phyloP scores from a whole-genome alignment of 805 yeast genomes.

The Hanseniaspora singularis region DNA sequence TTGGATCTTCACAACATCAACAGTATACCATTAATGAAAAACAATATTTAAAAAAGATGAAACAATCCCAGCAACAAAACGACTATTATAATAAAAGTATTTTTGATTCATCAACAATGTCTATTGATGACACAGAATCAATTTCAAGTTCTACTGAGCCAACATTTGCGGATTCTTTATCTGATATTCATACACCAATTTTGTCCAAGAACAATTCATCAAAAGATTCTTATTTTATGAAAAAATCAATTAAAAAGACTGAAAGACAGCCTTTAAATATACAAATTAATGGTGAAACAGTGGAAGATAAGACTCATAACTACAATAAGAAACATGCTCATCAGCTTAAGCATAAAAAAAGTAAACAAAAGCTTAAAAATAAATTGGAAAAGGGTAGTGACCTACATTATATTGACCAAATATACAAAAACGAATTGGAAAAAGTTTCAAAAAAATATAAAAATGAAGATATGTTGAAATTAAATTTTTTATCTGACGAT shows the following conservation, averaged over 20 bases:
- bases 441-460: neutral
- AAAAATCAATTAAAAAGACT: conserved; percentile 1
- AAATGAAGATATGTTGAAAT: neutral
- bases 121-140: conserved; percentile 6
- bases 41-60: conserved; percentile 16
- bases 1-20: conserved; percentile 1
- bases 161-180: neutral
- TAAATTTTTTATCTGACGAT: conserved; percentile 22
- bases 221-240: conserved; percentile 6
- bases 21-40: conserved; percentile 16
- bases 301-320: neutral
- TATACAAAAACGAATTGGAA: neutral
- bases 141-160: neutral
- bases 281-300: neutral
- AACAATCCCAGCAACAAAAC: conserved; percentile 12
- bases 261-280: conserved; percentile 3
- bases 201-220: neutral
- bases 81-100: conserved; percentile 15
- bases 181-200: neutral
- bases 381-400: conserved; percentile 1
- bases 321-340: too few relatives aligned
- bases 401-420: neutral
- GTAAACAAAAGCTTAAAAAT: neutral
- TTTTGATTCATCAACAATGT: conserved; percentile 4
- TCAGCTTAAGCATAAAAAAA: neutral